A percentile compares a stretch with the other conserved stretches of the same genome.
Evolutionary conservation across 2,329 filamentous ascomycete species (phyloP).

Genomic region (Neocucurbitaria cava): DNA sequence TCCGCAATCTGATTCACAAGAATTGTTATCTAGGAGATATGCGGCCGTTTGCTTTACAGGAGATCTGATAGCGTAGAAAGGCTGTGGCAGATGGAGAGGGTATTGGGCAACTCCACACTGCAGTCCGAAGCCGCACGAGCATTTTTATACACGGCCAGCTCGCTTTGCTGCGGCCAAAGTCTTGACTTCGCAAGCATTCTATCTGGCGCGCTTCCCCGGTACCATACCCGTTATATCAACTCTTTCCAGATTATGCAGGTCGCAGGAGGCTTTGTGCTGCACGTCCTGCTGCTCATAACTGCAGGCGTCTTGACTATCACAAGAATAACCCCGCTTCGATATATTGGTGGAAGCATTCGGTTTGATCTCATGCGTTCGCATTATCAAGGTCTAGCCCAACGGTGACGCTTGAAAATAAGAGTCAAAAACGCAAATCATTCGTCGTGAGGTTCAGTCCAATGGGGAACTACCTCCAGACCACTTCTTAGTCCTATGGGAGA

Average conservation of each 20-base stretch:
- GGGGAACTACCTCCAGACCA: too few species aligned
- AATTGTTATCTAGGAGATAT: not conserved
- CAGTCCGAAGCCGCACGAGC: not conserved
- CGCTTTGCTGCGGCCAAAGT: not conserved
- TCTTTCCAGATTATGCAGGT: not conserved
- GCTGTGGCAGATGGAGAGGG: not conserved
- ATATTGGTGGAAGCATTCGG: not conserved
- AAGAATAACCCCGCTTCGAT: not conserved
- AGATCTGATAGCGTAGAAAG: not conserved
- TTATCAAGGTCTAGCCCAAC: not conserved
- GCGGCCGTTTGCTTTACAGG: not conserved
- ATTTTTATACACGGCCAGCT: slow-evolving; percentile 17
- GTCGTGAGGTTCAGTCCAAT: too few species aligned
- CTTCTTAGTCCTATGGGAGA: too few species aligned
- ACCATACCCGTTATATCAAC: not conserved
- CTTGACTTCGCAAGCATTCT: not conserved
- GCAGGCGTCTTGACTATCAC: not conserved
- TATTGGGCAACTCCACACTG: slow-evolving; percentile 14
- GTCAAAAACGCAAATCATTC: too few species aligned
- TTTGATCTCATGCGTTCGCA: not conserved
- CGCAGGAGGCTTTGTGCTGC: not conserved
- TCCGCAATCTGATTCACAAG: not conserved
- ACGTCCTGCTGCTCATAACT: not conserved
- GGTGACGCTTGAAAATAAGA: not conserved
- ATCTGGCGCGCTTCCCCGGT: not conserved